A percentile compares a stretch with the other conserved stretches of the same genome.
phyloP scores from a whole-genome alignment of 2,329 filamentous ascomycete genomes.

The Pseudocercospora eumusae region DNA sequence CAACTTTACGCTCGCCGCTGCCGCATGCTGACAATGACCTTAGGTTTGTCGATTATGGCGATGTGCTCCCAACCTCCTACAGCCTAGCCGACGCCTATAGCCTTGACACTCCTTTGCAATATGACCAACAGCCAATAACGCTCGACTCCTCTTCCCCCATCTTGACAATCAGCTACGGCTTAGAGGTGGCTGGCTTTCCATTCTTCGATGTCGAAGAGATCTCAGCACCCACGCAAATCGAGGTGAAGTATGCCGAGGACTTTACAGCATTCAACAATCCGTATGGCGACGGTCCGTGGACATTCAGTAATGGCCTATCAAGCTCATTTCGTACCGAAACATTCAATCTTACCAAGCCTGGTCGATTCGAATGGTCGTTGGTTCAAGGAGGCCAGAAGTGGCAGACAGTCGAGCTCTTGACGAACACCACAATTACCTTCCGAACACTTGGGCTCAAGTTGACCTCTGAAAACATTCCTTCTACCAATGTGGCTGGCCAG shows the following conservation, averaged over 20 bases:
- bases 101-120: slow-evolving; percentile 9
- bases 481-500: slow-evolving; percentile 35
- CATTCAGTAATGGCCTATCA: slow-evolving; percentile 34
- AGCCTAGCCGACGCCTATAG: background rate
- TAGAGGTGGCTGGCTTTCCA: slow-evolving; percentile 41
- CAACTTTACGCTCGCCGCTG: background rate
- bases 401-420: slow-evolving; percentile 44
- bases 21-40: background rate
- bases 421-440: slow-evolving; percentile 39
- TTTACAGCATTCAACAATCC: slow-evolving; percentile 35
- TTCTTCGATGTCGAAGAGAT: slow-evolving; percentile 37
- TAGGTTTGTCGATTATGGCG: slow-evolving; percentile 22
- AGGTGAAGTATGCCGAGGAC: slow-evolving; percentile 43
- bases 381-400: slow-evolving; percentile 48
- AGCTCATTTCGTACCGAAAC: slow-evolving; percentile 46
- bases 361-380: slow-evolving; percentile 40
- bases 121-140: background rate
- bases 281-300: slow-evolving; percentile 41
- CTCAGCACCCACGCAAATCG: slow-evolving; percentile 38
- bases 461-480: slow-evolving; percentile 33
- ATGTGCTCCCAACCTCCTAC: slow-evolving; percentile 16
- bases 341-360: slow-evolving; percentile 41
- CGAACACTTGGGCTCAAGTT: slow-evolving; percentile 39
- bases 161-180: slow-evolving; percentile 32
- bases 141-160: slow-evolving; percentile 7